A percentile compares a stretch with the other conserved stretches of the same genome.
Evolutionary conservation across 108 stramenopile genomes (phyloP).

Genomic region (Mediolabrus comicus): DNA sequence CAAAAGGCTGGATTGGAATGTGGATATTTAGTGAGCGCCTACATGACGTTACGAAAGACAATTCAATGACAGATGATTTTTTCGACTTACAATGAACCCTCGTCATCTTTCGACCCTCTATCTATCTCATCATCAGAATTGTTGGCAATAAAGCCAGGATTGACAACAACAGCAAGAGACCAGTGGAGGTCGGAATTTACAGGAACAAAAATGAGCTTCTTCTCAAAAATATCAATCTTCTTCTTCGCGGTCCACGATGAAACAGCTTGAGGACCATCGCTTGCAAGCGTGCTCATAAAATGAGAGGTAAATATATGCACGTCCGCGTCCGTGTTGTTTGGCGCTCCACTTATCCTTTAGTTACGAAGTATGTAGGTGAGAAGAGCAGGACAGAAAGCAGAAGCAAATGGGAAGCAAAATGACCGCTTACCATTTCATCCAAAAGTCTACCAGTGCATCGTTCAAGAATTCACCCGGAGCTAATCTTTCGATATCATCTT

Average conservation of each 20-base stretch:
- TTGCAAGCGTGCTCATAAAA: conserved; percentile 75
- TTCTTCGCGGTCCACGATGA: conserved; percentile 77
- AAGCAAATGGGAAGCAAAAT: background rate
- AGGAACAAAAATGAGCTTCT: conserved; percentile 91
- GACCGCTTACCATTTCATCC: conserved; percentile 86
- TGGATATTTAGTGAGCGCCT: background rate
- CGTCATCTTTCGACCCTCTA: background rate
- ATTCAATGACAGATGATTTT: background rate
- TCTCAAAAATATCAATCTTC: conserved; percentile 86
- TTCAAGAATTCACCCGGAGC: conserved; percentile 77
- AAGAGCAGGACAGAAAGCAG: too few species aligned
- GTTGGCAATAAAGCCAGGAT: conserved; percentile 71
- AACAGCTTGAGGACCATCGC: conserved; percentile 66
- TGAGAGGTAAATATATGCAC: conserved; percentile 88
- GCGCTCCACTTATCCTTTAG: conserved; percentile 45
- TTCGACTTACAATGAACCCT: conserved; percentile 36
- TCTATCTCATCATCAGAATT: background rate
- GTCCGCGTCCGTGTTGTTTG: conserved; percentile 1
- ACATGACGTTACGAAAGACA: background rate
- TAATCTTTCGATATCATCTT: conserved; percentile 63
- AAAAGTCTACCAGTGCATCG: conserved; percentile 88
- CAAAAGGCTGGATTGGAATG: conserved; percentile 51
- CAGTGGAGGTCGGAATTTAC: conserved; percentile 93
- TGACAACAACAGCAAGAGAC: conserved; percentile 92
- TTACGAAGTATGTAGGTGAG: background rate